These are phyloP conservation scores for Hypoxylon sp. DNA, from an alignment of 2,329 filamentous ascomycete species.

Conservation along the genomic window DNA sequence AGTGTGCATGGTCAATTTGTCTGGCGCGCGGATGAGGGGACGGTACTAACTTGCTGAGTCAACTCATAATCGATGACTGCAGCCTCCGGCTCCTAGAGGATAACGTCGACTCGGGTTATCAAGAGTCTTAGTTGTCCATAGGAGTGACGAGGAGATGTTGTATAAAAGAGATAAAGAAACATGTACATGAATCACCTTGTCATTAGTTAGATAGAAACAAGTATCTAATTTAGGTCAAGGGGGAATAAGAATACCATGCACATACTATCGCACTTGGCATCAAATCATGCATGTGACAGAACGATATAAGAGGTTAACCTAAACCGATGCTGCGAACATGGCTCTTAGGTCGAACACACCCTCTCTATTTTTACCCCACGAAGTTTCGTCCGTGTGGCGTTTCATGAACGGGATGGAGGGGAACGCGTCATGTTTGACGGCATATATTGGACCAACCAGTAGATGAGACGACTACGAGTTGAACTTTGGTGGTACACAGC, in stretches of 20 bases:
- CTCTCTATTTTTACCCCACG: background rate
- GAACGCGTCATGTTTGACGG: conserved; percentile 18
- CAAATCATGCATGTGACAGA: conserved; percentile 16
- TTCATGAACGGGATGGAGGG: conserved; percentile 1
- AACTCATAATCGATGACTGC: conserved; percentile 28
- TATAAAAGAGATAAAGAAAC: conserved; percentile 29
- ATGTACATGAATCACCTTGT: conserved; percentile 40
- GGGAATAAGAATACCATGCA: conserved; percentile 27
- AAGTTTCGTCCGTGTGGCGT: conserved; percentile 15
- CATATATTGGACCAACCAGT: conserved; percentile 19
- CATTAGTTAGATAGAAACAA: conserved; percentile 28
- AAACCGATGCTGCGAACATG: conserved; percentile 3
- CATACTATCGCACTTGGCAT: conserved; percentile 7
- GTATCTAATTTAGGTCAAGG: conserved; percentile 27
- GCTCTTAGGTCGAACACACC: background rate
- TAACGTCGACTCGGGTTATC: conserved; percentile 19
- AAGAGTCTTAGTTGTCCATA: conserved; percentile 9
- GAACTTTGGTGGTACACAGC: background rate
- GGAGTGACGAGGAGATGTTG: conserved; percentile 40
- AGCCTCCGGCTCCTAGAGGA: conserved; percentile 39
- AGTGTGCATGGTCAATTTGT: conserved; percentile 27
- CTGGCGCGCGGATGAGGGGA: conserved; percentile 42
- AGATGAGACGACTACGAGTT: background rate
- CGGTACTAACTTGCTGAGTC: conserved; percentile 39
- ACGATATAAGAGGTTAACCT: conserved; percentile 2